phyloP scores from a whole-genome alignment of 768 basidiomycete genomes.

The Lactarius pseudohatsudake region DNA sequence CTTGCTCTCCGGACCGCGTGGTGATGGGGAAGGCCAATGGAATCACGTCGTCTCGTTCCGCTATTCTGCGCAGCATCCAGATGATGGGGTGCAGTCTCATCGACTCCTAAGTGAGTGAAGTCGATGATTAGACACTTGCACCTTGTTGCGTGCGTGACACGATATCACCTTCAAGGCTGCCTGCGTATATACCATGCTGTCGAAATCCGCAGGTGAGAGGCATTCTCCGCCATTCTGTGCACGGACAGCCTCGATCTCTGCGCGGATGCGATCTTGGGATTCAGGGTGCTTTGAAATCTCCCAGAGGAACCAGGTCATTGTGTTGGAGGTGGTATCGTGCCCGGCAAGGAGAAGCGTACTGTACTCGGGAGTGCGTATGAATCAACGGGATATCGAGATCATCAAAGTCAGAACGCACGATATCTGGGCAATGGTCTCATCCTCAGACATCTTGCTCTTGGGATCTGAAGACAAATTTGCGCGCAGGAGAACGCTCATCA shows the following conservation, averaged over 20 bases:
- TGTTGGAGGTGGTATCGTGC: slow-evolving; percentile 26
- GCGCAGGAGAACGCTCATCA: slow-evolving; percentile 27
- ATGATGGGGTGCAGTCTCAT: slow-evolving; percentile 27
- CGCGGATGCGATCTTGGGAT: slow-evolving; percentile 25
- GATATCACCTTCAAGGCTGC: slow-evolving; percentile 24
- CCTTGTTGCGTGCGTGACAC: neutral
- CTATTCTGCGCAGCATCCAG: slow-evolving; percentile 14
- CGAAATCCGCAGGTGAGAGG: slow-evolving; percentile 16
- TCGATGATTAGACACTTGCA: neutral
- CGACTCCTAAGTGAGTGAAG: slow-evolving; percentile 18
- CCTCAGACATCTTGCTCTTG: slow-evolving; percentile 5
- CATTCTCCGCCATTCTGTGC: slow-evolving; percentile 7
- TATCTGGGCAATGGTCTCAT: slow-evolving; percentile 23
- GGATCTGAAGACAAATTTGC: slow-evolving; percentile 22
- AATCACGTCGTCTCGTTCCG: slow-evolving; percentile 26
- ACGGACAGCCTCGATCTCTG: slow-evolving; percentile 21
- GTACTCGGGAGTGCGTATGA: neutral
- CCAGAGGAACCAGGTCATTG: slow-evolving; percentile 26
- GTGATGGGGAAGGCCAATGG: slow-evolving; percentile 25
- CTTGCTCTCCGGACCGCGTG: slow-evolving; percentile 21
- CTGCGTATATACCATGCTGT: slow-evolving; percentile 23
- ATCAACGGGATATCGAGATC: too few species aligned
- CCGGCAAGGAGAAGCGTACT: slow-evolving; percentile 25
- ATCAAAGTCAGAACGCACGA: slow-evolving; percentile 8
- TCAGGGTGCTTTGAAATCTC: slow-evolving; percentile 27